phyloP scores from a whole-genome alignment of 1,284 basidiomycete species.

The Lentinus polychrous region DNA sequence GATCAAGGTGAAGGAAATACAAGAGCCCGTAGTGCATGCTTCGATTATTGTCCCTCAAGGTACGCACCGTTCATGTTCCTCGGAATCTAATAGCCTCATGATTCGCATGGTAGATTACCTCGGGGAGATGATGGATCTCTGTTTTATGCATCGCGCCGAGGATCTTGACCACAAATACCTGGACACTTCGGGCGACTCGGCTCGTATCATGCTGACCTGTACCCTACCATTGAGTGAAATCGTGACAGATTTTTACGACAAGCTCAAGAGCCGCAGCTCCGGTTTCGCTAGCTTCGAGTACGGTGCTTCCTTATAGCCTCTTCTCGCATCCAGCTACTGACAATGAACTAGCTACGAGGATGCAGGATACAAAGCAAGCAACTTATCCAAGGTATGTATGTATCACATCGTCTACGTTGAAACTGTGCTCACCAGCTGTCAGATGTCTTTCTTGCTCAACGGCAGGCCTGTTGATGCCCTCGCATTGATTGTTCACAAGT shows the following conservation, averaged over 20 bases:
- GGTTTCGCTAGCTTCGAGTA: slow-evolving; percentile 92
- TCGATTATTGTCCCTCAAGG: slow-evolving; percentile 90
- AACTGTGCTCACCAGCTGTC: background rate
- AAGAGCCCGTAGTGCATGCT: slow-evolving; percentile 88
- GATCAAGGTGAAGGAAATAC: slow-evolving; percentile 62
- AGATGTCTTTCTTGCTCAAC: slow-evolving; percentile 89
- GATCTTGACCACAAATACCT: slow-evolving; percentile 75
- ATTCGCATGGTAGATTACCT: slow-evolving; percentile 54
- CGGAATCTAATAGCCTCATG: background rate
- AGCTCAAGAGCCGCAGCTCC: slow-evolving; percentile 84
- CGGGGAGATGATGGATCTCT: slow-evolving; percentile 90
- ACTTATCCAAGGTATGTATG: slow-evolving; percentile 68
- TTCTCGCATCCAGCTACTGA: background rate
- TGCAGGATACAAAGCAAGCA: slow-evolving; percentile 75
- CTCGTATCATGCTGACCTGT: slow-evolving; percentile 76
- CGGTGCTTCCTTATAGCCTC: slow-evolving; percentile 21
- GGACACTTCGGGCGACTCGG: slow-evolving; percentile 48
- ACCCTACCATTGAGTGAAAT: slow-evolving; percentile 85
- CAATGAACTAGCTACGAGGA: slow-evolving; percentile 72
- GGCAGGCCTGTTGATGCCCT: slow-evolving; percentile 85
- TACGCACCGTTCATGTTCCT: slow-evolving; percentile 23
- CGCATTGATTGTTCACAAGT: slow-evolving; percentile 82
- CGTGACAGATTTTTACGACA: slow-evolving; percentile 90
- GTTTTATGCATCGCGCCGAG: slow-evolving; percentile 73
- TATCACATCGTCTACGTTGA: too few species aligned